Evolutionary conservation across 2,329 filamentous ascomycete species (phyloP).

Genomic region (Colletotrichum sp.): DNA sequence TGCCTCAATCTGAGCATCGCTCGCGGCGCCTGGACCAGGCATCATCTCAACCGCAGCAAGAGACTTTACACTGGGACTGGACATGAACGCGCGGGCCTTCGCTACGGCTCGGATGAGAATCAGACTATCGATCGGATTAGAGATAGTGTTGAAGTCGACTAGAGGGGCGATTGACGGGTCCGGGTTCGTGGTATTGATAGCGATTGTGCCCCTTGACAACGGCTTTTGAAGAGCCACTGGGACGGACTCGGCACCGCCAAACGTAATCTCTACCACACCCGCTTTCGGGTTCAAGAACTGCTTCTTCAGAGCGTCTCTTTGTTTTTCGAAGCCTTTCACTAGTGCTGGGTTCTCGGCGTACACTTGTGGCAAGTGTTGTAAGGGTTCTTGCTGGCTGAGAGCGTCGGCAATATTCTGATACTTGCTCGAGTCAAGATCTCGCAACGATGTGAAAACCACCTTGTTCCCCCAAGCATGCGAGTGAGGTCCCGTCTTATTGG

Average conservation of each 20-base stretch:
- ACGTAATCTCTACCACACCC: slow-evolving; percentile 24
- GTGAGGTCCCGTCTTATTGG: slow-evolving; percentile 28
- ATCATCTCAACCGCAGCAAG: slow-evolving; percentile 20
- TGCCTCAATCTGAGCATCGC: slow-evolving; percentile 25
- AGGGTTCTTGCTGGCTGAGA: slow-evolving; percentile 23
- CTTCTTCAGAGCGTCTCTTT: slow-evolving; percentile 10
- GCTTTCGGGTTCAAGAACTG: slow-evolving; percentile 23
- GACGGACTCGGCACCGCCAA: slow-evolving; percentile 20
- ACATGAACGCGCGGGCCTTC: slow-evolving; percentile 26
- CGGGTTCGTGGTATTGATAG: slow-evolving; percentile 25
- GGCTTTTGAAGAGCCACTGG: slow-evolving; percentile 26
- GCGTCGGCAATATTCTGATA: slow-evolving; percentile 1
- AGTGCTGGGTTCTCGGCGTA: slow-evolving; percentile 23
- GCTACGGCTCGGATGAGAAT: slow-evolving; percentile 17
- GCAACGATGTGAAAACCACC: slow-evolving; percentile 25
- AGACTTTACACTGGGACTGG: slow-evolving; percentile 12
- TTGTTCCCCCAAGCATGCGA: slow-evolving; percentile 26
- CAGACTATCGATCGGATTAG: slow-evolving; percentile 25
- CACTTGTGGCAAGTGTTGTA: slow-evolving; percentile 20
- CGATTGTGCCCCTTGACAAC: slow-evolving; percentile 25
- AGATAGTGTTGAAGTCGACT: slow-evolving; percentile 25
- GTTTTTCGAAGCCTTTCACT: slow-evolving; percentile 17
- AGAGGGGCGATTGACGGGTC: slow-evolving; percentile 23
- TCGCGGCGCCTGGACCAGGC: slow-evolving; percentile 26
- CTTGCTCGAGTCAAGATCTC: slow-evolving; percentile 11